phyloP scores from a whole-genome alignment of 768 basidiomycete genomes.

The Tulasnella sp. region DNA sequence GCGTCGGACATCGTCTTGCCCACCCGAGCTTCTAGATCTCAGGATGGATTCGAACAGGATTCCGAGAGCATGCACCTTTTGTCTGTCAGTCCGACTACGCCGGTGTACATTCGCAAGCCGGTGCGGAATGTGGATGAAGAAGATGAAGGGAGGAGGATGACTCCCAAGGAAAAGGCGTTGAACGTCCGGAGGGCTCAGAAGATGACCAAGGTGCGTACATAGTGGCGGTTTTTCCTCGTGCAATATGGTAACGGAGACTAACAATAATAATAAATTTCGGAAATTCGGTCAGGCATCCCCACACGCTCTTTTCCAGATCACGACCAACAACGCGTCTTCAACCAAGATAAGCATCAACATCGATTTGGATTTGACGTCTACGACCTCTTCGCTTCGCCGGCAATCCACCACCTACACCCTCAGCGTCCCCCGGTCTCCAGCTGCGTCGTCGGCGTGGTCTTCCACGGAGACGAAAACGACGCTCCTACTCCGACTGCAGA shows the following conservation, averaged over 20 bases:
- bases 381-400: neutral
- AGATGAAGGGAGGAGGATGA: neutral
- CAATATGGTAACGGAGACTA: neutral
- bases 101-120: neutral
- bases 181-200: slow-evolving; percentile 12
- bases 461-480: slow-evolving; percentile 2
- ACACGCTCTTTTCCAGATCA: slow-evolving; percentile 11
- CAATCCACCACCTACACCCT: neutral
- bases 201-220: slow-evolving; percentile 14
- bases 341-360: neutral
- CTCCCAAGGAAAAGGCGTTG: slow-evolving; percentile 6
- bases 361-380: neutral
- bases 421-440: neutral
- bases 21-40: neutral
- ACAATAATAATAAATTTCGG: neutral
- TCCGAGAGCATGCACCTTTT: neutral
- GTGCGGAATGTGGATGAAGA: neutral
- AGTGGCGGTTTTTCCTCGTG: neutral
- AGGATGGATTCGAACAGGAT: neutral
- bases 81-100: neutral
- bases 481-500: neutral
- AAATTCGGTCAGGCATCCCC: slow-evolving; percentile 16
- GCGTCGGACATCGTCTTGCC: neutral
- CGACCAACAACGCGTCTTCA: neutral
- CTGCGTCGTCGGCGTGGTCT: neutral